These are phyloP conservation scores for Blepharisma japonicum DNA, from an alignment of 73 alveolate species.

Conservation along the genomic window DNA sequence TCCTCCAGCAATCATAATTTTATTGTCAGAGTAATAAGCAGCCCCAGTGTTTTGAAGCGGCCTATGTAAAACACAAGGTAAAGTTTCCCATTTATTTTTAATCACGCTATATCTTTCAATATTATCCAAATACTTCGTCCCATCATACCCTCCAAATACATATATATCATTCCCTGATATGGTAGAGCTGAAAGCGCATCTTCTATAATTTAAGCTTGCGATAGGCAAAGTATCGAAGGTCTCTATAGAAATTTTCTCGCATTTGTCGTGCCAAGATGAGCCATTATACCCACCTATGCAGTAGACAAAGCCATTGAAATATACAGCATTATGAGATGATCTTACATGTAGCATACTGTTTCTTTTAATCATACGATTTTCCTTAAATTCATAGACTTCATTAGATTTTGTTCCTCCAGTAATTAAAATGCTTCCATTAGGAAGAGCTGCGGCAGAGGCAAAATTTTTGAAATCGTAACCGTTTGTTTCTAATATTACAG, in stretches of 20 bases:
- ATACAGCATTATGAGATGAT: conserved; percentile 66
- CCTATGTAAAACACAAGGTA: conserved; percentile 43
- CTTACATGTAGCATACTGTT: conserved; percentile 55
- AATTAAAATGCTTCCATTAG: conserved; percentile 67
- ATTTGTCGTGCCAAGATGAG: conserved; percentile 26
- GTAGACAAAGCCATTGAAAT: conserved; percentile 45
- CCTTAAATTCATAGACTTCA: conserved; percentile 53
- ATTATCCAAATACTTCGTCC: conserved; percentile 60
- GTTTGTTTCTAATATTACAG: conserved; percentile 26
- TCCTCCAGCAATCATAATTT: conserved; percentile 69
- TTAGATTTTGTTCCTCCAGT: conserved; percentile 74
- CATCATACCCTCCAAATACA: conserved; percentile 75
- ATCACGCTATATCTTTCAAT: conserved; percentile 53
- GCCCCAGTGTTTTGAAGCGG: conserved; percentile 65
- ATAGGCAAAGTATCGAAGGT: conserved; percentile 33
- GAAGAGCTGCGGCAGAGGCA: conserved; percentile 69
- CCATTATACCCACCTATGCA: conserved; percentile 81
- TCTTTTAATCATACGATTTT: conserved; percentile 41
- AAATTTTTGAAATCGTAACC: conserved; percentile 48
- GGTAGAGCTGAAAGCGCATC: conserved; percentile 23
- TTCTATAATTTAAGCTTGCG: conserved; percentile 18
- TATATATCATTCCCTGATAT: conserved; percentile 27
- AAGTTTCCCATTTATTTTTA: conserved; percentile 47
- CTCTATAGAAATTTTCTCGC: conserved; percentile 45
- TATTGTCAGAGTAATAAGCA: conserved; percentile 51